Percentiles rank a stretch among this genome's conserved stretches.
Conservation (phyloP, 192 early-diverging fungal genomes). For the Haplosporangium gracile region DNA sequence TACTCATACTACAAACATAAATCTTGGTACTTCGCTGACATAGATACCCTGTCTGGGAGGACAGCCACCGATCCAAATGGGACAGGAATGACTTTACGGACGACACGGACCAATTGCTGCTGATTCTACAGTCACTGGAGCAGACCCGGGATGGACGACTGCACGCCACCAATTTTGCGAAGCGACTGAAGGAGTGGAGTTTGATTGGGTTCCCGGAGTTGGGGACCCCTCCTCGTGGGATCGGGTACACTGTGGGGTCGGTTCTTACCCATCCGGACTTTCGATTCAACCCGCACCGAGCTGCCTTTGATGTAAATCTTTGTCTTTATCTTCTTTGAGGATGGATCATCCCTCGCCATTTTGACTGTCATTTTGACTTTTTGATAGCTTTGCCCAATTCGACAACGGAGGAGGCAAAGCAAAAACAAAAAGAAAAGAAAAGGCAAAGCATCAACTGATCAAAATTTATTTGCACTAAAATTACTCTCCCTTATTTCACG, state of each 20-base stretch:
- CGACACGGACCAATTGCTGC: conserved; percentile 70
- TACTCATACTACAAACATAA: not conserved
- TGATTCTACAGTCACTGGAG: conserved; percentile 66
- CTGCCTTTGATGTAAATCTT: conserved; percentile 49
- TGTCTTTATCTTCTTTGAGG: not conserved
- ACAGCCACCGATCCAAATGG: conserved; percentile 60
- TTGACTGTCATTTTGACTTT: not conserved
- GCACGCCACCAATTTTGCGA: conserved; percentile 63
- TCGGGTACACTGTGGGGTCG: conserved; percentile 64
- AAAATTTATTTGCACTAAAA: not conserved
- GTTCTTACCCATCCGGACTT: conserved; percentile 63
- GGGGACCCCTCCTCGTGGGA: conserved; percentile 68
- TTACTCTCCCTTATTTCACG: too few species aligned
- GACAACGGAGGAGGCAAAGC: not conserved
- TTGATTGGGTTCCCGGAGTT: conserved; percentile 64
- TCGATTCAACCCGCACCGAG: conserved; percentile 60
- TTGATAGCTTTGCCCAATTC: not conserved
- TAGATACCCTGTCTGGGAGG: conserved; percentile 52
- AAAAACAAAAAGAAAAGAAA: not conserved
- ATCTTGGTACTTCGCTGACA: not conserved
- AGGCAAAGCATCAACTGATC: not conserved
- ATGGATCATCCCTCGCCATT: not conserved
- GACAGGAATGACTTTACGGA: conserved; percentile 62
- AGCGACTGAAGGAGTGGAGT: conserved; percentile 64
- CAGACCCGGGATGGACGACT: conserved; percentile 63